Conservation (phyloP, 164 flowering plant species). For the Malania oleifera region DNA sequence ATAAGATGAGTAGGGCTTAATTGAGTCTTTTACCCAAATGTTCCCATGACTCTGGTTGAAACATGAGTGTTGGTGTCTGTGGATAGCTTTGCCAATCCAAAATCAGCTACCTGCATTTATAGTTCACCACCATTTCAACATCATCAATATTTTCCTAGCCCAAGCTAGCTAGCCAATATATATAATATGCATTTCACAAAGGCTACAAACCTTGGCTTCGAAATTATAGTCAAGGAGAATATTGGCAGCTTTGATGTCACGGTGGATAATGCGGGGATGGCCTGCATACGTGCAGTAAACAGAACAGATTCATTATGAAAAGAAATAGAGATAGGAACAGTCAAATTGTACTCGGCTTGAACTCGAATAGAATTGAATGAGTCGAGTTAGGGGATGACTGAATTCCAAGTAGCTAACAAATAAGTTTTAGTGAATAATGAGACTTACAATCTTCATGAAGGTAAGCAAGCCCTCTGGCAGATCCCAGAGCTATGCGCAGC, state of each 20-base stretch:
- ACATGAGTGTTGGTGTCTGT: constrained; percentile 67
- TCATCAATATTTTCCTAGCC: constrained; percentile 1
- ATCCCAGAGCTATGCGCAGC: constrained; percentile 64
- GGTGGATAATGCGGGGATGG: constrained; percentile 79
- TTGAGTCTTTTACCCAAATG: constrained; percentile 61
- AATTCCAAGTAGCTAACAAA: too few species aligned
- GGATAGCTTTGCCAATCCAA: constrained; percentile 79
- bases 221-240: constrained; percentile 59
- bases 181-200: too few species aligned
- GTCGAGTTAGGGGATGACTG: too few species aligned
- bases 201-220: constrained; percentile 60
- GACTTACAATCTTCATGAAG: constrained; percentile 83
- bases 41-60: constrained; percentile 92
- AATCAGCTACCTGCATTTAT: constrained; percentile 72
- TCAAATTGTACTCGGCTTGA: too few species aligned
- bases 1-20: neutral
- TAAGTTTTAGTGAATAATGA: neutral
- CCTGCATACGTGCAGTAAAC: constrained; percentile 34
- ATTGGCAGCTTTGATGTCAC: constrained; percentile 77
- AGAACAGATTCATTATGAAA: neutral
- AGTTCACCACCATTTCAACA: neutral
- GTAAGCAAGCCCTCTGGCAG: constrained; percentile 84
- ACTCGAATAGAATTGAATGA: too few species aligned
- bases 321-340: constrained; percentile 4
- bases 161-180: neutral